These are phyloP conservation scores for Arachis stenosperma DNA, from an alignment of 306 rosid species.

Conservation along the genomic window DNA sequence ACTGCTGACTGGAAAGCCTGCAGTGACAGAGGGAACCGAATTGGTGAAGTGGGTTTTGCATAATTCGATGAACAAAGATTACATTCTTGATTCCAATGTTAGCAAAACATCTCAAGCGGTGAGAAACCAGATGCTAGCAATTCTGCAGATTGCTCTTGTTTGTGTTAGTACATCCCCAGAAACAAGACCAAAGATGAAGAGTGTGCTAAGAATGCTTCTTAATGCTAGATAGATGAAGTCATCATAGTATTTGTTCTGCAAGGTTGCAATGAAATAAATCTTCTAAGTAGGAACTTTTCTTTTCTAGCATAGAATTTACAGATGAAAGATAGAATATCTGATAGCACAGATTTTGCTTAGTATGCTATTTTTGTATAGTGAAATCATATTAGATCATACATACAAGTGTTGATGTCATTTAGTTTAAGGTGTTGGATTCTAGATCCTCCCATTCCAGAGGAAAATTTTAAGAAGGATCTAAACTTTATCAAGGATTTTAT, in stretches of 20 bases:
- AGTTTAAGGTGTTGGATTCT: neutral
- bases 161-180: conserved; percentile 70
- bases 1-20: conserved; percentile 82
- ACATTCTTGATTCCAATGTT: conserved; percentile 64
- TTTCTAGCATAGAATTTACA: neutral
- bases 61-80: conserved; percentile 53
- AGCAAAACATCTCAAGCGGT: conserved; percentile 69
- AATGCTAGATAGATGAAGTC: conserved; percentile 73
- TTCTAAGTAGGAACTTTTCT: neutral
- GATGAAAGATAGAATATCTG: conserved; percentile 26
- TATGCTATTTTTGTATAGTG: conserved; percentile 31
- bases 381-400: conserved; percentile 6
- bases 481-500: neutral
- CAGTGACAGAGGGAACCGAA: conserved; percentile 78
- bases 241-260: neutral
- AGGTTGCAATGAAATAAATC: neutral
- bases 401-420: conserved; percentile 12
- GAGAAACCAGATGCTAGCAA: conserved; percentile 75
- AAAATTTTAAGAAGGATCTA: neutral
- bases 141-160: conserved; percentile 65
- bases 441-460: neutral
- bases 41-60: conserved; percentile 73
- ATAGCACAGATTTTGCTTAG: conserved; percentile 10
- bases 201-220: conserved; percentile 72
- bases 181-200: conserved; percentile 91